Conservation (phyloP, 2,329 filamentous ascomycete species). For the Microcyclosporella mali region DNA sequence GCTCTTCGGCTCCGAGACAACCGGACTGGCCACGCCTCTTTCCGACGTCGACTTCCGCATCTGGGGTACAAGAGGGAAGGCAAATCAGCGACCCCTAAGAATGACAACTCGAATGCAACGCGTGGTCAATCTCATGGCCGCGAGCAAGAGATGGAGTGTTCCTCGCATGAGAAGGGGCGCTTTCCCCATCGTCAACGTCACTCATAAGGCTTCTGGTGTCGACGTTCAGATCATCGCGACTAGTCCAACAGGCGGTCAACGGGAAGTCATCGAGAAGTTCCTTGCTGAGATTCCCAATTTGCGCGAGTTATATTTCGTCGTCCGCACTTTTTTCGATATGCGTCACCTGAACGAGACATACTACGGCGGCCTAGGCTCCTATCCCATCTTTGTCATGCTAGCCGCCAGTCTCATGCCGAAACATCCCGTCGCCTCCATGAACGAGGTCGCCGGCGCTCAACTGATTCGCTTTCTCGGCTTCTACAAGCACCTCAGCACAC, state of each 20-base stretch:
- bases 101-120: no score
- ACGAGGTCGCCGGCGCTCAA: conserved; percentile 23
- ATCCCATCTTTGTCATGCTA: conserved; percentile 53
- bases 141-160: neutral
- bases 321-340: conserved; percentile 47
- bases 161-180: conserved; percentile 22
- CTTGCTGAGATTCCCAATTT: conserved; percentile 46
- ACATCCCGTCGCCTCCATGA: neutral
- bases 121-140: neutral
- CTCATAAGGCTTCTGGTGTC: conserved; percentile 45
- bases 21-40: conserved; percentile 45
- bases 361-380: conserved; percentile 47
- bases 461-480: conserved; percentile 47
- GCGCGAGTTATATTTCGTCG: conserved; percentile 43
- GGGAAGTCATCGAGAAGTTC: conserved; percentile 42
- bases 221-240: conserved; percentile 48
- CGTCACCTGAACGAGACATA: conserved; percentile 45
- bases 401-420: conserved; percentile 42
- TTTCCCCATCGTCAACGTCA: conserved; percentile 38
- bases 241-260: conserved; percentile 36
- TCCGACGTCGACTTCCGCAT: conserved; percentile 51
- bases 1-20: conserved; percentile 50
- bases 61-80: conserved; percentile 21
- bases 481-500: conserved; percentile 44
- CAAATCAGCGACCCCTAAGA: conserved; percentile 12